These are phyloP conservation scores for Cryptococcus neoformans DNA, from an alignment of 1,284 basidiomycete species.

Conservation along the genomic window DNA sequence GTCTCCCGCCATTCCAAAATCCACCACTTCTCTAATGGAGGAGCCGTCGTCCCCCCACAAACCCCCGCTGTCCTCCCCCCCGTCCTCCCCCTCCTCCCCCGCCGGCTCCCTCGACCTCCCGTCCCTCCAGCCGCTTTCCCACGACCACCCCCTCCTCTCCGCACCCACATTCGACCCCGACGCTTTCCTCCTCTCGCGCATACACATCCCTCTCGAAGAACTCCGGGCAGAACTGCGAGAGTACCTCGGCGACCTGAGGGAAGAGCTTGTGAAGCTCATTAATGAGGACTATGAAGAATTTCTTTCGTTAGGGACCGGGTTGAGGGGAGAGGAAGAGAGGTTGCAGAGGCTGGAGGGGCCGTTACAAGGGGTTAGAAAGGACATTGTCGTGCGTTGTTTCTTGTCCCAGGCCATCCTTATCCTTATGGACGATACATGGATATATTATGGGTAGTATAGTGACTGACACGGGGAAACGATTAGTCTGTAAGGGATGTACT, in stretches of 20 bases:
- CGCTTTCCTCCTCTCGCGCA: conserved; percentile 79
- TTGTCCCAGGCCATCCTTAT: background rate
- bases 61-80: background rate
- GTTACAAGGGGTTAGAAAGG: conserved; percentile 59
- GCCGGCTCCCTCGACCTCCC: conserved; percentile 59
- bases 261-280: conserved; percentile 90
- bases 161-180: conserved; percentile 73
- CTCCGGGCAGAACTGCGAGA: conserved; percentile 80
- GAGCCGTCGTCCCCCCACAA: too few relatives aligned
- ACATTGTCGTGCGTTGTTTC: conserved; percentile 61
- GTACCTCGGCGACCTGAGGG: conserved; percentile 77
- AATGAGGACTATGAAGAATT: conserved; percentile 98
- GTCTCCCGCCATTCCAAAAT: too few relatives aligned
- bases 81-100: conserved; percentile 15
- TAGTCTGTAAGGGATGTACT: conserved; percentile 43
- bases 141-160: conserved; percentile 68
- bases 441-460: too few relatives aligned
- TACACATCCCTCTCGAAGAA: conserved; percentile 81
- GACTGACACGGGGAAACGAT: too few relatives aligned
- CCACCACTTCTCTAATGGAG: too few relatives aligned
- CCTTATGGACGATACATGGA: background rate
- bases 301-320: conserved; percentile 86
- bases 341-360: conserved; percentile 66
- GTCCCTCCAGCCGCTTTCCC: conserved; percentile 70
- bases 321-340: conserved; percentile 75